These are phyloP conservation scores for Mycogone perniciosa DNA, from an alignment of 2,329 filamentous ascomycete genomes.

Conservation along the genomic window DNA sequence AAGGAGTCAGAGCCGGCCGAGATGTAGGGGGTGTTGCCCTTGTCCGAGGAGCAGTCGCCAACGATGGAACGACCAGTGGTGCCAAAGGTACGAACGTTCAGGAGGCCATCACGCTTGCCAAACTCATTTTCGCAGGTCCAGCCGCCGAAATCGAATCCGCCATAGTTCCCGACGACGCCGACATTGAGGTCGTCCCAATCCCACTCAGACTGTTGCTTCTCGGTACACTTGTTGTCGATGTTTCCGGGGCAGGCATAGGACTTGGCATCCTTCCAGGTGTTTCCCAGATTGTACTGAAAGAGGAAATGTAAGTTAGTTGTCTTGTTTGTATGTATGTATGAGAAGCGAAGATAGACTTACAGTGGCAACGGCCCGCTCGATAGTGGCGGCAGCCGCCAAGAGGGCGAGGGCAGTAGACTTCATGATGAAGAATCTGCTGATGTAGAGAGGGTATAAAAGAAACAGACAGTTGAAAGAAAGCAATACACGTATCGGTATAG, in stretches of 20 bases:
- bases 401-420: constrained; percentile 42
- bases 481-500: constrained; percentile 15
- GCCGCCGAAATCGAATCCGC: constrained; percentile 67
- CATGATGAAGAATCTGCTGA: constrained; percentile 33
- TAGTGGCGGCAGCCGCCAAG: constrained; percentile 45
- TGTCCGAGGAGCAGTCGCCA: constrained; percentile 44
- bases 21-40: constrained; percentile 51
- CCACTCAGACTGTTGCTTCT: constrained; percentile 64
- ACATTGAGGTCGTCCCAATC: constrained; percentile 59
- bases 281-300: constrained; percentile 13
- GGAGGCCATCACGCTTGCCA: constrained; percentile 51
- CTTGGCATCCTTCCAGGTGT: constrained; percentile 25
- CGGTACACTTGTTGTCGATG: constrained; percentile 69
- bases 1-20: constrained; percentile 50
- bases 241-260: constrained; percentile 63
- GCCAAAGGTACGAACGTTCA: constrained; percentile 45
- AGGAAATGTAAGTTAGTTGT: neutral
- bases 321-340: constrained; percentile 1
- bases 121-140: constrained; percentile 60
- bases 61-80: constrained; percentile 50
- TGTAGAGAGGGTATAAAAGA: constrained; percentile 15
- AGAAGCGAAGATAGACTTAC: constrained; percentile 19
- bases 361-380: constrained; percentile 44
- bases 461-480: constrained; percentile 17
- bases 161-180: constrained; percentile 60